A percentile compares a stretch with the other conserved stretches of the same genome.
These are phyloP conservation scores for Dentipellis sp. DNA, from an alignment of 768 basidiomycete genomes.

Conservation along the genomic window DNA sequence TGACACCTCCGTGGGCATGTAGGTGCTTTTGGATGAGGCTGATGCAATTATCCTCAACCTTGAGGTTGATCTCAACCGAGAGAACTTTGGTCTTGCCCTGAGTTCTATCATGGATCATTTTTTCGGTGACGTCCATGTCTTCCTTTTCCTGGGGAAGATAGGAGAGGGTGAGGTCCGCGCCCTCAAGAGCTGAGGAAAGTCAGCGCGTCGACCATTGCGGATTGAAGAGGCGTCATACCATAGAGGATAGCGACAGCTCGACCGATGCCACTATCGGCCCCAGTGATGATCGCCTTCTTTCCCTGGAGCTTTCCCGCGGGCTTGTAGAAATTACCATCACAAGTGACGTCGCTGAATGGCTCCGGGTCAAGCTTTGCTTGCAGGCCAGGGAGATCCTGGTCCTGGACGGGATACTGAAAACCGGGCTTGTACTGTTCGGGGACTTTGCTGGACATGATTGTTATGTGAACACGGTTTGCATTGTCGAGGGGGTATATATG, in stretches of 20 bases:
- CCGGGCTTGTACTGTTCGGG: constrained; percentile 23
- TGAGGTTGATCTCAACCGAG: constrained; percentile 28
- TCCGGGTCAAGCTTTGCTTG: constrained; percentile 24
- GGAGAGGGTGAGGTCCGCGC: constrained; percentile 26
- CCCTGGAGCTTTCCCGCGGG: constrained; percentile 36
- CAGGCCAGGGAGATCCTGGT: constrained; percentile 21
- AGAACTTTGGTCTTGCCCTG: constrained; percentile 27
- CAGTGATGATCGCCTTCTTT: constrained; percentile 39
- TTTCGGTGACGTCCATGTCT: constrained; percentile 29
- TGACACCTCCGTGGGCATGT: constrained; percentile 21
- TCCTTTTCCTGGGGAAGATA: constrained; percentile 26
- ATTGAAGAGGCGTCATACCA: constrained; percentile 11
- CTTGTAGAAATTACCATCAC: constrained; percentile 37
- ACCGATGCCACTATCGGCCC: constrained; percentile 42
- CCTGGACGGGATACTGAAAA: constrained; percentile 24
- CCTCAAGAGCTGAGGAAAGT: constrained; percentile 22
- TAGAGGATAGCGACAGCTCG: constrained; percentile 32
- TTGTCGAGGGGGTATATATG: background rate
- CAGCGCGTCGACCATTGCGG: background rate
- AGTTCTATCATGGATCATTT: constrained; percentile 30
- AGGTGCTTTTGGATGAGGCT: constrained; percentile 31
- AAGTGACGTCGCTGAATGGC: constrained; percentile 32
- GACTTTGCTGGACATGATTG: background rate
- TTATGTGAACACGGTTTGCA: constrained; percentile 1
- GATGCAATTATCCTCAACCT: constrained; percentile 28